Conservation (phyloP, 441 rosid genomes). For the Francoa sonchifolia region DNA sequence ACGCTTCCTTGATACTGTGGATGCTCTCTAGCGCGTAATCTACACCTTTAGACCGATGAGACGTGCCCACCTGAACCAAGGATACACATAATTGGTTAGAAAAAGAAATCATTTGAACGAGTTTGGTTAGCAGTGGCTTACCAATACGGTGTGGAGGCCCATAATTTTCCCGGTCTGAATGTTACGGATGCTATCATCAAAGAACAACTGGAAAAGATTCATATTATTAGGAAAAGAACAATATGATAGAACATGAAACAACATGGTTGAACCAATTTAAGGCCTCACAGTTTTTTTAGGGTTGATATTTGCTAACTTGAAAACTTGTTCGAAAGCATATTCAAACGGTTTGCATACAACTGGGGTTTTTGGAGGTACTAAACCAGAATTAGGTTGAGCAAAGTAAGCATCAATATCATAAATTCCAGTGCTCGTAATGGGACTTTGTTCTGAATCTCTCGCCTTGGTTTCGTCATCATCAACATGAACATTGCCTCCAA, state of each 20-base stretch:
- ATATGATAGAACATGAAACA: background rate
- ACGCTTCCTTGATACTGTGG: constrained; percentile 80
- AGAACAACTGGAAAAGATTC: constrained; percentile 67
- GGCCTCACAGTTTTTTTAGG: constrained; percentile 62
- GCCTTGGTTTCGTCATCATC: constrained; percentile 7
- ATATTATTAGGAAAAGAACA: background rate
- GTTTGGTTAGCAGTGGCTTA: constrained; percentile 27
- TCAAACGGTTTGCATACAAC: constrained; percentile 86
- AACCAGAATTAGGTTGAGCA: constrained; percentile 20
- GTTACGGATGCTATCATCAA: constrained; percentile 77
- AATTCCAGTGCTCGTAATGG: constrained; percentile 22
- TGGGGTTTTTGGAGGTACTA: constrained; percentile 40
- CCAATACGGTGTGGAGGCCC: constrained; percentile 76
- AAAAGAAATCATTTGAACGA: too few relatives aligned
- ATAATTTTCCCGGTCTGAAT: constrained; percentile 48
- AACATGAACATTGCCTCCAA: constrained; percentile 17
- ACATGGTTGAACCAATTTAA: too few relatives aligned
- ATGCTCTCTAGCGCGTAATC: constrained; percentile 75
- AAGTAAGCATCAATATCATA: constrained; percentile 50
- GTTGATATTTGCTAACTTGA: constrained; percentile 53
- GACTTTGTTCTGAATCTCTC: background rate
- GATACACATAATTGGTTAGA: background rate
- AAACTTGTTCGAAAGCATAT: constrained; percentile 52
- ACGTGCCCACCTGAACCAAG: constrained; percentile 42
- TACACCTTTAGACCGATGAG: constrained; percentile 41